Percentiles rank a stretch among this genome's conserved stretches.
Evolutionary conservation across 805 yeast genomes (phyloP).

Genomic region (Clavispora asparagi): DNA sequence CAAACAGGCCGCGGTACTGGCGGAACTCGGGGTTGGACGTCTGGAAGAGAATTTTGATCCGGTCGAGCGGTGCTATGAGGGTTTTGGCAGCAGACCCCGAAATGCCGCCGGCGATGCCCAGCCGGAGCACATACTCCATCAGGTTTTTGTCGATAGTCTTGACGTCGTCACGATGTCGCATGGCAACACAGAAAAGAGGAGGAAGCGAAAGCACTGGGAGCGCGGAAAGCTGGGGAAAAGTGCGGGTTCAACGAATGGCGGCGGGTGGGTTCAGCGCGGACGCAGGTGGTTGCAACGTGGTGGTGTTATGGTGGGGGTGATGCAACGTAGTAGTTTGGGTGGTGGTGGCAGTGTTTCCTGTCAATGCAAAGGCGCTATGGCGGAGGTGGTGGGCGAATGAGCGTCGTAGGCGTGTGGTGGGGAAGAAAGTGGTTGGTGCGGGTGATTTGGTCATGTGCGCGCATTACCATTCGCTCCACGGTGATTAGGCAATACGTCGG

Average conservation of each 20-base stretch:
- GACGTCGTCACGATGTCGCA: slow-evolving; percentile 5
- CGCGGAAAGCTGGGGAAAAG: not conserved
- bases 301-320: not conserved
- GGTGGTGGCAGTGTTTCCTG: no score
- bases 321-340: not conserved
- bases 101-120: slow-evolving; percentile 91
- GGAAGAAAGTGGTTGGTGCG: no score
- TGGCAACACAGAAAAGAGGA: not conserved
- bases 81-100: slow-evolving; percentile 98
- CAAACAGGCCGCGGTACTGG: slow-evolving; percentile 72
- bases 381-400: no score
- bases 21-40: slow-evolving; percentile 88
- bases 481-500: no score
- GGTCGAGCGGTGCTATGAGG: slow-evolving; percentile 88
- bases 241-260: not conserved
- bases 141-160: slow-evolving; percentile 59
- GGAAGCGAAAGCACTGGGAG: no score
- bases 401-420: no score
- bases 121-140: slow-evolving; percentile 69
- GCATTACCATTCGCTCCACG: no score
- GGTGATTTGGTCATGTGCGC: not conserved
- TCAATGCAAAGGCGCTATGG: no score
- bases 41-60: slow-evolving; percentile 92
- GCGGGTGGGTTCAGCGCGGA: not conserved
- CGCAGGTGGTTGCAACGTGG: not conserved